A percentile compares a stretch with the other conserved stretches of the same genome.
Evolutionary conservation across 2,329 filamentous ascomycete species (phyloP).

Genomic region (Blumeria hordei): DNA sequence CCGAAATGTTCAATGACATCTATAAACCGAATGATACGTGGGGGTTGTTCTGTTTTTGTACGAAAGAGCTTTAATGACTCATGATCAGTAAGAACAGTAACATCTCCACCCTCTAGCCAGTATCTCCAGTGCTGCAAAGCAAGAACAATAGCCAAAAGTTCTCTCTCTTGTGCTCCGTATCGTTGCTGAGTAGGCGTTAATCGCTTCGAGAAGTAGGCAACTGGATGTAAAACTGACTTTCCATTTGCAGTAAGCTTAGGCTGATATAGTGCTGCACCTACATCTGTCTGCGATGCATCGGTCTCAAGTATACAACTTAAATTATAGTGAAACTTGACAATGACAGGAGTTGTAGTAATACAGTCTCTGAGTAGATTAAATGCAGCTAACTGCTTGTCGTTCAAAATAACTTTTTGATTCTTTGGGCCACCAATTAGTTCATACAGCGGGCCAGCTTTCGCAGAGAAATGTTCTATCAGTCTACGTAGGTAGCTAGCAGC

Average conservation of each 20-base stretch:
- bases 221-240: constrained; percentile 1
- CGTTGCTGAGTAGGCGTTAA: not conserved
- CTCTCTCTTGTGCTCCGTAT: not conserved
- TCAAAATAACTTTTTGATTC: not conserved
- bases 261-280: not conserved
- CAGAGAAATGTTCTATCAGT: not conserved
- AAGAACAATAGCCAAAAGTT: constrained; percentile 1
- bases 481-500: not conserved
- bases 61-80: not conserved
- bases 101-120: not conserved
- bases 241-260: not conserved
- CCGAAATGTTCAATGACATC: not conserved
- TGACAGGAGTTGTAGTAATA: not conserved
- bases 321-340: not conserved
- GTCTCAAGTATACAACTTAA: not conserved
- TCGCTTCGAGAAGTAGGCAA: not conserved
- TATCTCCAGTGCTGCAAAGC: not conserved
- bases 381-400: not conserved
- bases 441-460: not conserved
- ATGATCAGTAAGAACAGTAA: not conserved
- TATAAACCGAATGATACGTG: constrained; percentile 1
- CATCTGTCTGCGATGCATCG: not conserved
- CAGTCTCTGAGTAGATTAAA: not conserved
- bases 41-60: not conserved
- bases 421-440: not conserved